Conservation (phyloP, 345 rosid genomes). For the Pistacia integerrima region DNA sequence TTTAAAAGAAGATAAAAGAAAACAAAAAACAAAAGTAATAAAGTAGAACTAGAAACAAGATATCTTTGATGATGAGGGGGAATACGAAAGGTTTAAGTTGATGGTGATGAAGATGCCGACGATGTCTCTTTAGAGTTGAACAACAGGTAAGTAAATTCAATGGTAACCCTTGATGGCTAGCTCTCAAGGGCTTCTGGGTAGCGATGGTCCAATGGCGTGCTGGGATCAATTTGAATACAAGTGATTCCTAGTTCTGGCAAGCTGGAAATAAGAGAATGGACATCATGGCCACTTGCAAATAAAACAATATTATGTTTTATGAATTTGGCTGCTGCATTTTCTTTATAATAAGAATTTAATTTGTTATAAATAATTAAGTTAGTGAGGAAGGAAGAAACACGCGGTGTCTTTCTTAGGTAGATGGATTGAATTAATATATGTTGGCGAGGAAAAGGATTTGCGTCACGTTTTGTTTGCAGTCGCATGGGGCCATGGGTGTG, state of each 20-base stretch:
- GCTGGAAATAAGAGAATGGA: slow-evolving; percentile 10
- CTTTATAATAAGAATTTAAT: no score
- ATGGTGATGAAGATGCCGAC: background rate
- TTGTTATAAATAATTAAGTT: no score
- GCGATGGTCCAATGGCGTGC: no score
- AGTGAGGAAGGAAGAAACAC: no score
- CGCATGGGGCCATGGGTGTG: no score
- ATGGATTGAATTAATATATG: no score
- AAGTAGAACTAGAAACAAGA: background rate
- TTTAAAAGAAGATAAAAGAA: background rate
- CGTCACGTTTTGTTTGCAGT: no score
- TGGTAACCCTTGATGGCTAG: no score
- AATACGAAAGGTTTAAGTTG: background rate
- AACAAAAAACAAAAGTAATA: background rate
- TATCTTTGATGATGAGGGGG: background rate
- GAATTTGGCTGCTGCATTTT: background rate
- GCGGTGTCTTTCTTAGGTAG: no score
- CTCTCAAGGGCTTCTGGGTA: no score
- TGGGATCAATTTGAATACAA: no score
- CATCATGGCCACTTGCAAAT: slow-evolving; percentile 4
- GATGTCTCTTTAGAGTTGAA: background rate
- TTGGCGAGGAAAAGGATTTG: no score
- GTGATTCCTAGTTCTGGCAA: background rate
- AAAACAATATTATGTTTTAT: background rate
- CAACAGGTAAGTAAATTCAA: background rate